These are phyloP conservation scores for Pseudogymnoascus sp. DNA, from an alignment of 2,329 filamentous ascomycete species.

Conservation along the genomic window DNA sequence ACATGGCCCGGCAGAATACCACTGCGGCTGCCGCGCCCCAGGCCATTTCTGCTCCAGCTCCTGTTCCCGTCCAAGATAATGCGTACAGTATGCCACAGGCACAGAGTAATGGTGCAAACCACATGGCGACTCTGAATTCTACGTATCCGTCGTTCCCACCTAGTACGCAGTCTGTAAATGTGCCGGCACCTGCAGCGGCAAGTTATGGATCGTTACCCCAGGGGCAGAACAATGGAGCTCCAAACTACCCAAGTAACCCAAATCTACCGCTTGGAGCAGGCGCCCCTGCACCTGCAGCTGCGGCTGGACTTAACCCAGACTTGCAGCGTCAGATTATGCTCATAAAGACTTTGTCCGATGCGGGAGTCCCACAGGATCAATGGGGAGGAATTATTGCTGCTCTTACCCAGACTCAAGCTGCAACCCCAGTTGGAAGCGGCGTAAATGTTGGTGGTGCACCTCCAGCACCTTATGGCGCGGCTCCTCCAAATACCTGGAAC, in stretches of 20 bases:
- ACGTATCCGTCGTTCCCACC: conserved; percentile 28
- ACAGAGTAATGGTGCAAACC: conserved; percentile 34
- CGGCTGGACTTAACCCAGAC: conserved; percentile 42
- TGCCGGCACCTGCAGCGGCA: conserved; percentile 31
- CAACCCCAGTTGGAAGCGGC: conserved; percentile 16
- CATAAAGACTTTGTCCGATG: conserved; percentile 66
- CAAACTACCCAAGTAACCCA: conserved; percentile 32
- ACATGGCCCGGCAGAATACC: conserved; percentile 70
- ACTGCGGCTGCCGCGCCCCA: conserved; percentile 32
- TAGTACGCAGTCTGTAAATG: conserved; percentile 53
- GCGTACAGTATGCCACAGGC: conserved; percentile 41
- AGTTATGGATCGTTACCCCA: conserved; percentile 24
- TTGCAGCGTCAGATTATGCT: conserved; percentile 66
- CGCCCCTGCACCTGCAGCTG: conserved; percentile 30
- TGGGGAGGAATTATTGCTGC: conserved; percentile 55
- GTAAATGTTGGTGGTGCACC: conserved; percentile 29
- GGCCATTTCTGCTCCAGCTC: conserved; percentile 22
- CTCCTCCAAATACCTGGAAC: conserved; percentile 37
- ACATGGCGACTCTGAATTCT: conserved; percentile 24
- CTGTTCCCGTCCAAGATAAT: conserved; percentile 26
- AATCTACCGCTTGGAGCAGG: conserved; percentile 31
- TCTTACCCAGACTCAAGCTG: conserved; percentile 35
- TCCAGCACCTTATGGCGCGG: conserved; percentile 25
- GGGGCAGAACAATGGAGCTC: conserved; percentile 32
- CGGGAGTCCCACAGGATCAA: conserved; percentile 71